A percentile compares a stretch with the other conserved stretches of the same genome.
Evolutionary conservation across 441 rosid species (phyloP).

Genomic region (Manihot esculenta): DNA sequence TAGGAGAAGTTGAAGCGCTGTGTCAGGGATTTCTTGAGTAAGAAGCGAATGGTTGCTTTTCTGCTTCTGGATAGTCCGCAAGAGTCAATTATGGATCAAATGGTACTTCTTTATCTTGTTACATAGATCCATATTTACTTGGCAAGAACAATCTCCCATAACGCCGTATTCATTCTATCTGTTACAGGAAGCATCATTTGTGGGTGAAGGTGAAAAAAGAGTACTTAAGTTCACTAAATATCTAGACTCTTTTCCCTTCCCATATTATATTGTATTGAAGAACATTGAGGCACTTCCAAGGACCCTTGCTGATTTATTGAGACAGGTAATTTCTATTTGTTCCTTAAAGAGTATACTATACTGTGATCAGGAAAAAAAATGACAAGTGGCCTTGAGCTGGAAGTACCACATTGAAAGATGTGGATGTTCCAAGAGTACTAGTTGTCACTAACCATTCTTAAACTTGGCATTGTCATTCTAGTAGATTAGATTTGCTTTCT

Average conservation of each 20-base stretch:
- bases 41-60: conserved; percentile 94
- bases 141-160: not conserved
- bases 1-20: conserved; percentile 71
- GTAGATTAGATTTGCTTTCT: not conserved
- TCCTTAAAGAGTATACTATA: not conserved
- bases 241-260: conserved; percentile 94
- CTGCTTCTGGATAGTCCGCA: conserved; percentile 73
- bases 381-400: not conserved
- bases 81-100: conserved; percentile 68
- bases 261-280: conserved; percentile 75
- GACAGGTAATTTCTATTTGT: conserved; percentile 67
- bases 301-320: conserved; percentile 80
- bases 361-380: not conserved
- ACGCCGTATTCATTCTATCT: not conserved
- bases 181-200: conserved; percentile 53
- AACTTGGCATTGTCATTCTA: not conserved
- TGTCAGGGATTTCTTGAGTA: conserved; percentile 72
- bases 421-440: not conserved
- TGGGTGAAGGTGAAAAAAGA: conserved; percentile 31
- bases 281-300: conserved; percentile 85
- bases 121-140: not conserved
- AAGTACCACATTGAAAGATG: not conserved
- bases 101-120: conserved; percentile 41
- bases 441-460: not conserved
- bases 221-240: conserved; percentile 49